Evolutionary conservation across 148 eudicot genomes (phyloP), one percentile per base, ranked within the genome.

Genomic region (Selenicereus undatus): DNA sequence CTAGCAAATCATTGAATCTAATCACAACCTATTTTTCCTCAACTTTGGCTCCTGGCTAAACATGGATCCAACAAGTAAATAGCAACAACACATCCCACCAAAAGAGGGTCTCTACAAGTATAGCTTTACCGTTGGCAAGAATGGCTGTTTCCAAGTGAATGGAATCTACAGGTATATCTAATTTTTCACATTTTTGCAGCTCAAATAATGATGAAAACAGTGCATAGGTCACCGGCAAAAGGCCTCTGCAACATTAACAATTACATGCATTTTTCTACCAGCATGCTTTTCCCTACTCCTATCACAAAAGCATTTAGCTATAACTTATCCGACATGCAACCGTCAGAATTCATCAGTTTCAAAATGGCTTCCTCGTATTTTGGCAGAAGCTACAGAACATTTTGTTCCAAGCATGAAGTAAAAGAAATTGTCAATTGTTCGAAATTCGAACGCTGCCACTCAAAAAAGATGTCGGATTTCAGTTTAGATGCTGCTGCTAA

Each of bases 391-490:
- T 39, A 82, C 65, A 66, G 30, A 43, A n/a, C 73, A 83, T 80
- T 80, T 80, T 75, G 68, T 43, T 36, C 74, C 22, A 32, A 77
- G 48, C 50, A 66, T 17, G 43, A 13, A 65, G 32, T 7, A 64
- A n/a, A 64, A 21, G 54, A n/a, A 21, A 24, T n/a, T n/a, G n/a
- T 51, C 56, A 9, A 66, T 17, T 43, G 50, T 79, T 83, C 18
- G 9, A 80, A 83, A 80, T 83, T 83, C 74, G 54, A 83, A 83
- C 42, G 18, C 8, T n/a, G 45, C 35, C 30, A 43, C 82, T 80
- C 76, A 71, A 42, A 35, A 36, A 21, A 43, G 52, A 62, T 60
- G 68, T 52, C 74, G 26, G 12, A 78, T 74, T n/a, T 27, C 45
- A 60, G 45, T 32, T 75, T 18, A 26, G 14, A 39, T 18, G 30